Conservation (phyloP, 768 basidiomycete genomes). For the Psilocybe cyanescens region DNA sequence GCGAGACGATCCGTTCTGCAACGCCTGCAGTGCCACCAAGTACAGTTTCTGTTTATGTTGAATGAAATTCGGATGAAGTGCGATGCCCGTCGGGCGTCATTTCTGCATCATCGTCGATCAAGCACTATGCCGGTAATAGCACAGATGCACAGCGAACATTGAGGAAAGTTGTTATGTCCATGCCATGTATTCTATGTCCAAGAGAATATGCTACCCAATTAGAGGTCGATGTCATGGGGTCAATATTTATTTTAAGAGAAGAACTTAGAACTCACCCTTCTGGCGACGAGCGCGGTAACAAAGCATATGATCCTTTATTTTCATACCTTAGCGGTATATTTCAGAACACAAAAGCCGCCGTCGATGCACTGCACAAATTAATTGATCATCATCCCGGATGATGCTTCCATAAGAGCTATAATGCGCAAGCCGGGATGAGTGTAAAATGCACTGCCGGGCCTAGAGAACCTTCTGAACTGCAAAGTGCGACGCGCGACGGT, state of each 20-base stretch:
- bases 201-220: neutral
- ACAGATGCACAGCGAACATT: neutral
- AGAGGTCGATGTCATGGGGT: neutral
- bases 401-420: neutral
- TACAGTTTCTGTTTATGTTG: neutral
- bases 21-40: neutral
- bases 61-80: neutral
- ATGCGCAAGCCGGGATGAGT: neutral
- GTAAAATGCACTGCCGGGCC: neutral
- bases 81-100: neutral
- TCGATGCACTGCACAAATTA: neutral
- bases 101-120: neutral
- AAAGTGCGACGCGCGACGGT: neutral
- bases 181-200: neutral
- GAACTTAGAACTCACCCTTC: neutral
- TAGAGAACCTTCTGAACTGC: neutral
- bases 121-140: neutral
- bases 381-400: neutral
- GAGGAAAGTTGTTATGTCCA: neutral
- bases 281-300: neutral
- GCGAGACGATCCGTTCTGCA: neutral
- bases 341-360: neutral
- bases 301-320: neutral
- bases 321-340: neutral
- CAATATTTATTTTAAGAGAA: neutral